phyloP scores from a whole-genome alignment of 2,329 filamentous ascomycete genomes.

The Fusarium xylarioides region DNA sequence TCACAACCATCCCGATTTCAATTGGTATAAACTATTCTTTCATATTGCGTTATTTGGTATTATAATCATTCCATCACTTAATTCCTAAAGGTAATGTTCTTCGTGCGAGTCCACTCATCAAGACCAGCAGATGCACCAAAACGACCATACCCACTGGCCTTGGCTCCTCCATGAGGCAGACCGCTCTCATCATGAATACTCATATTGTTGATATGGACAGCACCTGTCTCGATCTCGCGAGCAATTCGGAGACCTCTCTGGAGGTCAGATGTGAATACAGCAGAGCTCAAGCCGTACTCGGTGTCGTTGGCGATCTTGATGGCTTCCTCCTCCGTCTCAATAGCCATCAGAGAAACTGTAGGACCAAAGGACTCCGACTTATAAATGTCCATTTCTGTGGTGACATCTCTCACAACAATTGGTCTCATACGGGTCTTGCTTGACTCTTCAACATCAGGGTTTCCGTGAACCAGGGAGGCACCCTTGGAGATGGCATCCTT shows the following conservation, averaged over 20 bases:
- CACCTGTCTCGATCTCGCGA: conserved; percentile 70
- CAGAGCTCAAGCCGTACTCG: conserved; percentile 76
- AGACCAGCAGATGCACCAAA: conserved; percentile 65
- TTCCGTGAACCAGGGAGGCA: conserved; percentile 59
- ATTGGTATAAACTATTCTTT: not conserved
- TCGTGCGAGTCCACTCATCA: conserved; percentile 70
- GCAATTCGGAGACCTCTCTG: conserved; percentile 67
- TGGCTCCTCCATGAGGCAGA: conserved; percentile 73
- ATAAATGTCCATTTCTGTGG: conserved; percentile 75
- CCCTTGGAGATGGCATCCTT: conserved; percentile 75
- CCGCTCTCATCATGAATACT: conserved; percentile 71
- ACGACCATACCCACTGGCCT: conserved; percentile 70
- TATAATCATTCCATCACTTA: conserved; percentile 17
- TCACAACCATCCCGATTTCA: too few species aligned
- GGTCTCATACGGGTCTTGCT: conserved; percentile 63
- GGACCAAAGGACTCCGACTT: conserved; percentile 81
- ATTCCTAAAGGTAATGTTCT: conserved; percentile 68
- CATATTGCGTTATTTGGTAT: not conserved
- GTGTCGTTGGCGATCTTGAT: conserved; percentile 81
- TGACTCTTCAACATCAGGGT: conserved; percentile 45
- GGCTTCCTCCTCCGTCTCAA: conserved; percentile 77
- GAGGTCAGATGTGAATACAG: conserved; percentile 78
- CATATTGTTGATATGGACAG: conserved; percentile 73
- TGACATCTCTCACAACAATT: conserved; percentile 72
- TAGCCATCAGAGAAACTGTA: conserved; percentile 71